Conservation (phyloP, 768 basidiomycete species). For the Hericium coralloides region DNA sequence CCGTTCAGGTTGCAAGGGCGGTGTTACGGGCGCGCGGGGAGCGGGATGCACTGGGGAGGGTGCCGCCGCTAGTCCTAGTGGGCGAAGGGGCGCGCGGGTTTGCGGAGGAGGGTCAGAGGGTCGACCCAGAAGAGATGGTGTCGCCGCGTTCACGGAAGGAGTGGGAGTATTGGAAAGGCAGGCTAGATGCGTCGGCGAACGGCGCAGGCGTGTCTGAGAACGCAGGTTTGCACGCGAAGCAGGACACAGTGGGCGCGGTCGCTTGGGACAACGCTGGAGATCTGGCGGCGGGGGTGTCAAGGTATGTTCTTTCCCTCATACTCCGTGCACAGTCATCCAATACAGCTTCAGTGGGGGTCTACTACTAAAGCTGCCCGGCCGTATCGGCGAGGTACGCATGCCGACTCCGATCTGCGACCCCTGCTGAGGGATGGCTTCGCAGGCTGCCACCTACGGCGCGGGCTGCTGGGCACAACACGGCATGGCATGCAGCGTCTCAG, state of each 20-base stretch:
- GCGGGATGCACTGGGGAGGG: constrained; percentile 46
- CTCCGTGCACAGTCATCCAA: neutral
- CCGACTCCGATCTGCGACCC: neutral
- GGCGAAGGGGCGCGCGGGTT: constrained; percentile 53
- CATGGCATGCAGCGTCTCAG: constrained; percentile 63
- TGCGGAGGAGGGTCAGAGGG: constrained; percentile 27
- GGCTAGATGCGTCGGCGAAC: constrained; percentile 22
- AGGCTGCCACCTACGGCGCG: constrained; percentile 68
- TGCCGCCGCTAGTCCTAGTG: constrained; percentile 62
- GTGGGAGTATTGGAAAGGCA: constrained; percentile 55
- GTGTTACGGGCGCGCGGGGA: constrained; percentile 46
- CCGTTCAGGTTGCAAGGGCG: constrained; percentile 49
- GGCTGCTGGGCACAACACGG: constrained; percentile 65
- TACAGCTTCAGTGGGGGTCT: constrained; percentile 55
- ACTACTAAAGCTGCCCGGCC: constrained; percentile 65
- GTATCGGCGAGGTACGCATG: constrained; percentile 59
- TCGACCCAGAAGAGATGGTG: constrained; percentile 38
- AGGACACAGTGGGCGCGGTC: constrained; percentile 82
- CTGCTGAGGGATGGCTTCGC: neutral
- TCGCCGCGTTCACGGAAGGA: constrained; percentile 37
- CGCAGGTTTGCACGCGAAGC: constrained; percentile 22
- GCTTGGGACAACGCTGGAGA: constrained; percentile 36
- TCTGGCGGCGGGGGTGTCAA: constrained; percentile 69
- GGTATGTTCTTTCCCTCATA: constrained; percentile 26
- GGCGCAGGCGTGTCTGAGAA: neutral